Evolutionary conservation across 768 basidiomycete genomes (phyloP).

Genomic region (Termitomyces sp.): DNA sequence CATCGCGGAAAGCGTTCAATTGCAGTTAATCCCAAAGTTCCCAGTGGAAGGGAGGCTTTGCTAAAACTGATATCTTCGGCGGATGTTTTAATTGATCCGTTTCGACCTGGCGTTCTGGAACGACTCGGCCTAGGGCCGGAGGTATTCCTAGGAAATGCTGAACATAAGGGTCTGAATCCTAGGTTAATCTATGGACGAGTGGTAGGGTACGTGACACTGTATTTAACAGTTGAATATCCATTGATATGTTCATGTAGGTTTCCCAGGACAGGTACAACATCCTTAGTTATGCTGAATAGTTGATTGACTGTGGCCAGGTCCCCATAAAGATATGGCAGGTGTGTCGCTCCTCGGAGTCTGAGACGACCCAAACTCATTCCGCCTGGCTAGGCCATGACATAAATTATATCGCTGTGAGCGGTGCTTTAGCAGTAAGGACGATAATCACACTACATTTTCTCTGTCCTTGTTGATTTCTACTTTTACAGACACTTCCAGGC

Average conservation of each 20-base stretch:
- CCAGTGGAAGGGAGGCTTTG: constrained; percentile 49
- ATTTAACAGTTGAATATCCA: not conserved
- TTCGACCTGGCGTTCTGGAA: constrained; percentile 80
- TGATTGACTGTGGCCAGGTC: constrained; percentile 36
- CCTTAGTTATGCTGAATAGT: not conserved
- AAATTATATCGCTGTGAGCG: constrained; percentile 79
- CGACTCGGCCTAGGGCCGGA: constrained; percentile 71
- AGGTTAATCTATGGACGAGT: constrained; percentile 70
- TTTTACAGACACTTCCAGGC: constrained; percentile 60
- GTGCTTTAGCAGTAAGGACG: constrained; percentile 54
- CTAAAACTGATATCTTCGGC: constrained; percentile 55
- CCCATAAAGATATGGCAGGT: constrained; percentile 76
- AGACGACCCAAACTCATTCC: not conserved
- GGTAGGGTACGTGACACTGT: constrained; percentile 46
- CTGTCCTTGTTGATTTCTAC: not conserved
- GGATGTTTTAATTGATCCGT: constrained; percentile 83
- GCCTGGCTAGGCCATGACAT: constrained; percentile 64
- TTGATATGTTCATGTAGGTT: constrained; percentile 33
- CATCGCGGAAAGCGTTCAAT: constrained; percentile 75
- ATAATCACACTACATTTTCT: not conserved
- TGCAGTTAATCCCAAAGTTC: constrained; percentile 57
- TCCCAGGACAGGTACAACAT: constrained; percentile 45
- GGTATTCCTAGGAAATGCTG: constrained; percentile 51
- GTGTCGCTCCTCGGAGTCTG: constrained; percentile 9
- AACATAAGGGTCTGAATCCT: constrained; percentile 47